A percentile compares a stretch with the other conserved stretches of the same genome.
phyloP scores from a whole-genome alignment of 805 yeast species.

The Grigorovia jiainica region DNA sequence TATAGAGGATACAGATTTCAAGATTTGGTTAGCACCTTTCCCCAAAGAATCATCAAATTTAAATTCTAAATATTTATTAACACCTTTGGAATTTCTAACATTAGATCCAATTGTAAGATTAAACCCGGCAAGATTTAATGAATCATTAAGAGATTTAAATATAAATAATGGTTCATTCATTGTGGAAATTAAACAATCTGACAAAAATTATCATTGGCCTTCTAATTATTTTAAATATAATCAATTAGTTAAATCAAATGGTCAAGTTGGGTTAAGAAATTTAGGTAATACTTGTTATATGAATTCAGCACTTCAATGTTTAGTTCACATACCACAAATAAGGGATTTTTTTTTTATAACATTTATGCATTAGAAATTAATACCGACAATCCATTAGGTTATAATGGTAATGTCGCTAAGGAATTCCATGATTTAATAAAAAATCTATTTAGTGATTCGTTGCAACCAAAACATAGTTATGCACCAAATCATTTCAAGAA shows the following conservation, averaged over 20 bases:
- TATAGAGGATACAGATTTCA: constrained; percentile 9
- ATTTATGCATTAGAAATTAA: constrained; percentile 61
- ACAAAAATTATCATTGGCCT: constrained; percentile 29
- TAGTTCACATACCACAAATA: constrained; percentile 77
- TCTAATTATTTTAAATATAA: constrained; percentile 27
- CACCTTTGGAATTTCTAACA: constrained; percentile 23
- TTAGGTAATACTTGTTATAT: constrained; percentile 89
- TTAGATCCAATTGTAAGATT: constrained; percentile 18
- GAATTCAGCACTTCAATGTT: constrained; percentile 90
- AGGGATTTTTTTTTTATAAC: constrained; percentile 57
- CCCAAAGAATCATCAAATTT: constrained; percentile 11
- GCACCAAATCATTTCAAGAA: constrained; percentile 73
- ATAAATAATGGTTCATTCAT: constrained; percentile 23
- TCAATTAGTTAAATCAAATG: constrained; percentile 31
- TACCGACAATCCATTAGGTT: constrained; percentile 72
- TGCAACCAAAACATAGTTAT: constrained; percentile 19
- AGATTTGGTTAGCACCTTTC: constrained; percentile 16
- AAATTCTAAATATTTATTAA: constrained; percentile 12
- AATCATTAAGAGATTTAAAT: constrained; percentile 16
- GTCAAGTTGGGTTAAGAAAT: constrained; percentile 54
- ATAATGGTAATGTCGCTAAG: constrained; percentile 68
- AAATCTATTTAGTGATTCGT: constrained; percentile 38
- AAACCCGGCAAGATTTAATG: constrained; percentile 11
- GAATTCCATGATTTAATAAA: constrained; percentile 65
- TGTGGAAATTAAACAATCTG: constrained; percentile 26